Evolutionary conservation across 805 yeast species (phyloP).

Genomic region (Suhomyces emberorum): DNA sequence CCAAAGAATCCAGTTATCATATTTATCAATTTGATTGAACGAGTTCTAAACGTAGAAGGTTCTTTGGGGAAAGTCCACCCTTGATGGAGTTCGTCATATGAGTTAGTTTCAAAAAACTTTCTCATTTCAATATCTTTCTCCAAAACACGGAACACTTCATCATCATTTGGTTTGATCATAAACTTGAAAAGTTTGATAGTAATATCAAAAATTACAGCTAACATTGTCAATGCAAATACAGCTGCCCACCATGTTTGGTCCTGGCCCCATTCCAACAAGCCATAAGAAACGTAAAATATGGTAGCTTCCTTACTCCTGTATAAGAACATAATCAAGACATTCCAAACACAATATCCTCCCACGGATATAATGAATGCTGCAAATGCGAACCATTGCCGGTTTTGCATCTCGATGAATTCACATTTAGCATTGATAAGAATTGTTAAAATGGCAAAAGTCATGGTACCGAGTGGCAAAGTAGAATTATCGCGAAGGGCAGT

Average conservation of each 20-base stretch:
- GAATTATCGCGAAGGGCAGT: slow-evolving; percentile 68
- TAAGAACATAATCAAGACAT: slow-evolving; percentile 68
- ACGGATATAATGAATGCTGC: slow-evolving; percentile 67
- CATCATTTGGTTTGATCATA: slow-evolving; percentile 63
- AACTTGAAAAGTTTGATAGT: slow-evolving; percentile 54
- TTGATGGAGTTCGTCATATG: slow-evolving; percentile 70
- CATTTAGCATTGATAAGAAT: slow-evolving; percentile 73
- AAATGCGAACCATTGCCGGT: slow-evolving; percentile 63
- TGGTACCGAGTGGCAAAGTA: slow-evolving; percentile 76
- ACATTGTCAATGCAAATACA: slow-evolving; percentile 49
- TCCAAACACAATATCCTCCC: slow-evolving; percentile 86
- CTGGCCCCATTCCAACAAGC: slow-evolving; percentile 70
- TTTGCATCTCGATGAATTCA: slow-evolving; percentile 77
- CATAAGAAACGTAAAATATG: slow-evolving; percentile 70
- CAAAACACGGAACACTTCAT: slow-evolving; percentile 72
- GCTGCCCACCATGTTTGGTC: slow-evolving; percentile 90
- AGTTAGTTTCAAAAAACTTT: slow-evolving; percentile 65
- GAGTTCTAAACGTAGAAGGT: slow-evolving; percentile 21
- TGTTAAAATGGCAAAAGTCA: slow-evolving; percentile 69
- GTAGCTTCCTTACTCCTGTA: slow-evolving; percentile 50
- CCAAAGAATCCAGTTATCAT: slow-evolving; percentile 17
- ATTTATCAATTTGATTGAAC: slow-evolving; percentile 9
- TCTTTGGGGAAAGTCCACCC: slow-evolving; percentile 72
- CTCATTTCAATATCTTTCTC: slow-evolving; percentile 71
- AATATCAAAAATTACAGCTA: slow-evolving; percentile 68